Base-by-base conservation (phyloP, 768 basidiomycete species). In the Termitomyces sp. region DNA sequence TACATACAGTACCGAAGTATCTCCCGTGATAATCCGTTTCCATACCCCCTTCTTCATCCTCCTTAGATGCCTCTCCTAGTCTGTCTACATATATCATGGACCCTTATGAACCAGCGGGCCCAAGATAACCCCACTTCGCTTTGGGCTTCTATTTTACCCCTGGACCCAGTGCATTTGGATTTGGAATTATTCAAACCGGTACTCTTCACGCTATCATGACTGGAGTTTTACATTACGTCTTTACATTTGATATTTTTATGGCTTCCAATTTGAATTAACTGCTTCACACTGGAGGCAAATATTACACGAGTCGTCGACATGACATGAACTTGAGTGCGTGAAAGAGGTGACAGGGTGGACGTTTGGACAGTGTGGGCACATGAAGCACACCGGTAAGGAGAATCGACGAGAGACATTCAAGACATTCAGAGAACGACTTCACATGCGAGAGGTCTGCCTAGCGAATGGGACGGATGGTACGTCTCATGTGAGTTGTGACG, bases 151-250 rank as follows among this genome's bases (percentile, higher is more conserved):
- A 25, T 20, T n/a, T n/a, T 40, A 31, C 40, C 13, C n/a, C 15
- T 42, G 54, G 31, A 47, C 45, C 39, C 44, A 50, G 35, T 52
- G 44, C 44, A 46, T 42, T 47, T 40, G 51, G 56, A 46, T 42
- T 18, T 27, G 50, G 56, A 49, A 57, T 33, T 16, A 42, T 49
- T 36, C n/a, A 25, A n/a, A 36, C 25, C 16, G 18, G 18, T 29
- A 18, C 16, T 36, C 23, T 45, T 31, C 7, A 15, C 35, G n/a
- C 16, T 49, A 25, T 46, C 42, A 54, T 54, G 23, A 7, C 38
- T 31, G 45, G 32, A 41, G 31, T 13, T n/a, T 16, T 53, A 53
- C 33, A 36, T 40, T 53, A 47, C 44, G 32, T 54, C 48, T 54
- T 41, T 39, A 16, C 23, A 46, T 40, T n/a, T 36, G 23, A 52